Evolutionary conservation across 2,329 filamentous ascomycete species (phyloP).

Genomic region (Neurospora sp.): DNA sequence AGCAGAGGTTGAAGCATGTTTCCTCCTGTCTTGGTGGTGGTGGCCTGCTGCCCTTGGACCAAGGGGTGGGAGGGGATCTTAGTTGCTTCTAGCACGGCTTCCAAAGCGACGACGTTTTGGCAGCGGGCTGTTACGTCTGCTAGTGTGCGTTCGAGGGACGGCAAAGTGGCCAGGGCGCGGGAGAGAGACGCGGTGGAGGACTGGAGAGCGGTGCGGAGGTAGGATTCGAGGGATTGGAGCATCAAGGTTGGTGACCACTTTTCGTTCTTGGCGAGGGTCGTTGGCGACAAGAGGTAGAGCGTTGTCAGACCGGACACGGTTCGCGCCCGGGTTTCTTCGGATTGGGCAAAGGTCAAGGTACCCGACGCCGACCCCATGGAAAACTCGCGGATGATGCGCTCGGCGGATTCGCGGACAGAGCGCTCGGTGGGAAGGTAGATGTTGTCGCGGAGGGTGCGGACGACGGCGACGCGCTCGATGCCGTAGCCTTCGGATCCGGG

Average conservation of each 20-base stretch:
- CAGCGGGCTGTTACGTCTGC: slow-evolving; percentile 74
- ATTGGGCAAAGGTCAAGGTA: slow-evolving; percentile 49
- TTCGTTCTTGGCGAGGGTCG: slow-evolving; percentile 40
- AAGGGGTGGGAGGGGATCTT: slow-evolving; percentile 61
- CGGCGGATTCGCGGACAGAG: slow-evolving; percentile 60
- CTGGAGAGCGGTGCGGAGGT: slow-evolving; percentile 71
- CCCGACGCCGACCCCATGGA: slow-evolving; percentile 48
- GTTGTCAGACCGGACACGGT: slow-evolving; percentile 65
- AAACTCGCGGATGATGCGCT: slow-evolving; percentile 77
- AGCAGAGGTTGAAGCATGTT: slow-evolving; percentile 65
- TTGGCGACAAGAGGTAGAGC: slow-evolving; percentile 73
- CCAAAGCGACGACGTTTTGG: slow-evolving; percentile 83
- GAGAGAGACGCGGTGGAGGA: slow-evolving; percentile 66
- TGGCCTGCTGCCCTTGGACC: slow-evolving; percentile 27
- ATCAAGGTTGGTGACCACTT: slow-evolving; percentile 60
- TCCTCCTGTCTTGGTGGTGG: slow-evolving; percentile 22
- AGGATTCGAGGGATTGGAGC: slow-evolving; percentile 66
- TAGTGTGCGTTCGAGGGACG: slow-evolving; percentile 71
- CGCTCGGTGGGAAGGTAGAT: slow-evolving; percentile 64
- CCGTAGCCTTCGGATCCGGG: slow-evolving; percentile 67
- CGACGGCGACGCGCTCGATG: slow-evolving; percentile 61
- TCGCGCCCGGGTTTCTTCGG: slow-evolving; percentile 64
- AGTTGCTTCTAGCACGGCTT: slow-evolving; percentile 61
- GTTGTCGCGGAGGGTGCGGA: slow-evolving; percentile 57
- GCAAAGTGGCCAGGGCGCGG: slow-evolving; percentile 67